A percentile compares a stretch with the other conserved stretches of the same genome.
Evolutionary conservation across 108 stramenopile genomes (phyloP).

Genomic region (Cyclotella baltica): DNA sequence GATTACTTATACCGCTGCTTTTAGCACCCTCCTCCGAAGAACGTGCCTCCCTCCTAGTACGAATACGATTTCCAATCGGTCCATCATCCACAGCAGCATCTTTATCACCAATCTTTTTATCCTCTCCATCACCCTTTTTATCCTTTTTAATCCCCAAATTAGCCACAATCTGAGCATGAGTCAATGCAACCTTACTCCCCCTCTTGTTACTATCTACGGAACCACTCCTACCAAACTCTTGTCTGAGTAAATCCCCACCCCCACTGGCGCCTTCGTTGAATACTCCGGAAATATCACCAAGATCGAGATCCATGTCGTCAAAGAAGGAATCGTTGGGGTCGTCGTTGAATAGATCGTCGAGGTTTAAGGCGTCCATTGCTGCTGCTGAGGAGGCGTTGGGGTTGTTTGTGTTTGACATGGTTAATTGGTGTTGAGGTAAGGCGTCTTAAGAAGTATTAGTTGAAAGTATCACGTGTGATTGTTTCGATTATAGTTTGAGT

Average conservation of each 20-base stretch:
- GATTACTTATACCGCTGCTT: background rate
- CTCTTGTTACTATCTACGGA: background rate
- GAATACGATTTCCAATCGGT: background rate
- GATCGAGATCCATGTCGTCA: slow-evolving; percentile 44
- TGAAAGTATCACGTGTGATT: too few relatives aligned
- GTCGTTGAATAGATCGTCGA: slow-evolving; percentile 44
- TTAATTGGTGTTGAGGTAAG: background rate
- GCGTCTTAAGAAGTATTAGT: too few relatives aligned
- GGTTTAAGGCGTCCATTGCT: slow-evolving; percentile 36
- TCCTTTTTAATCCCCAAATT: slow-evolving; percentile 2
- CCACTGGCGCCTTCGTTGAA: slow-evolving; percentile 23
- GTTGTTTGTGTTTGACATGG: background rate
- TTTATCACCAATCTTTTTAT: background rate
- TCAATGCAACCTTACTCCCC: background rate
- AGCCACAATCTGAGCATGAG: slow-evolving; percentile 8
- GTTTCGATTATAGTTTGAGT: too few relatives aligned
- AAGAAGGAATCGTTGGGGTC: slow-evolving; percentile 28
- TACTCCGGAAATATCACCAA: slow-evolving; percentile 35
- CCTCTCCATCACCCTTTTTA: background rate
- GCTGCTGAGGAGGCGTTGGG: slow-evolving; percentile 10
- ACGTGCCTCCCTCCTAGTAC: slow-evolving; percentile 2
- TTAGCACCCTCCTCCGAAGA: background rate
- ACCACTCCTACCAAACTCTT: slow-evolving; percentile 7
- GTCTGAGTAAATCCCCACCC: slow-evolving; percentile 8
- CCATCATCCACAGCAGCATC: background rate